Conservation (phyloP, 83 land plant species). For the Picea abies region DNA sequence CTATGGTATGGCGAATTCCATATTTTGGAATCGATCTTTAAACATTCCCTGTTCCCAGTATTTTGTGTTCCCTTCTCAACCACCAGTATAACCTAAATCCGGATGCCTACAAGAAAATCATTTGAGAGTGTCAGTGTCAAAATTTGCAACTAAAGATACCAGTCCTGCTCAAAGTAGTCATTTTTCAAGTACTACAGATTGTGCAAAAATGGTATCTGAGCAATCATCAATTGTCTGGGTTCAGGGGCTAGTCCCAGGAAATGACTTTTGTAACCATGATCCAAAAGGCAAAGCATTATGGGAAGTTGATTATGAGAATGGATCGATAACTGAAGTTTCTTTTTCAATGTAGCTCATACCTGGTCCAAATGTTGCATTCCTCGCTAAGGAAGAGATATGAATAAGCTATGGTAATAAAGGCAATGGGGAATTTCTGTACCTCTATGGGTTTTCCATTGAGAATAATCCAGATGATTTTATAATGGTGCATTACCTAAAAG, state of each 20-base stretch:
- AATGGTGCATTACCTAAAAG: slow-evolving; percentile 45
- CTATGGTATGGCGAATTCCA: slow-evolving; percentile 72
- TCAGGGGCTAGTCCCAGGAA: slow-evolving; percentile 89
- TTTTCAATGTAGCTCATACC: slow-evolving; percentile 21
- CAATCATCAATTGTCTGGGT: slow-evolving; percentile 61
- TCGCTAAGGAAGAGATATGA: slow-evolving; percentile 50
- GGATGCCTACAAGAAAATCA: background rate
- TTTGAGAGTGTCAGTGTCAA: background rate
- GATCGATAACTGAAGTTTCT: slow-evolving; percentile 68
- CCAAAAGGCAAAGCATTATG: slow-evolving; percentile 53
- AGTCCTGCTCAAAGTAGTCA: background rate
- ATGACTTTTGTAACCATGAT: slow-evolving; percentile 95
- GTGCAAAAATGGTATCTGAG: slow-evolving; percentile 16
- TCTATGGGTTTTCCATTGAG: slow-evolving; percentile 88
- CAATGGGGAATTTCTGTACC: slow-evolving; percentile 91
- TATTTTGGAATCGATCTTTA: slow-evolving; percentile 92
- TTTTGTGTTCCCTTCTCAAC: slow-evolving; percentile 65
- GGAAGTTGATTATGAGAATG: slow-evolving; percentile 83
- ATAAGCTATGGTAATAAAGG: slow-evolving; percentile 94
- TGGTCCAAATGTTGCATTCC: slow-evolving; percentile 17
- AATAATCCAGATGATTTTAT: slow-evolving; percentile 89
- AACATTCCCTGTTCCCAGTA: slow-evolving; percentile 78
- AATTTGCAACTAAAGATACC: slow-evolving; percentile 7
- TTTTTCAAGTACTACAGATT: slow-evolving; percentile 2
- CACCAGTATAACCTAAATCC: slow-evolving; percentile 21